Conservation (phyloP, 768 basidiomycete genomes). For the Mycena pura region DNA sequence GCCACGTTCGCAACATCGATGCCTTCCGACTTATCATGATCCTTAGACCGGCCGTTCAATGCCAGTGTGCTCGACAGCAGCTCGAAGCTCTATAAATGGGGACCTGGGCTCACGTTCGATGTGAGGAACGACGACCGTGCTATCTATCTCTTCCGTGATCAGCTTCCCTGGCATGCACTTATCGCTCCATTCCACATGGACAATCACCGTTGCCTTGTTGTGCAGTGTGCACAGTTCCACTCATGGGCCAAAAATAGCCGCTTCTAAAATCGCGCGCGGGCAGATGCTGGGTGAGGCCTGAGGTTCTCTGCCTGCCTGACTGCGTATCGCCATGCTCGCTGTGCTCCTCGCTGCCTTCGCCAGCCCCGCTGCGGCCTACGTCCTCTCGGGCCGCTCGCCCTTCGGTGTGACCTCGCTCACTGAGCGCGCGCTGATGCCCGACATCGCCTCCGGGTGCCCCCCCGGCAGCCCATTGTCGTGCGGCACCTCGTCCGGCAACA, state of each 20-base stretch:
- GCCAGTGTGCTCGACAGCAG: neutral
- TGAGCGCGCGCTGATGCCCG: constrained; percentile 3
- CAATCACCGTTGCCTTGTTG: neutral
- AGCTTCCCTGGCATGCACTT: constrained; percentile 1
- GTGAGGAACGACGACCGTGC: neutral
- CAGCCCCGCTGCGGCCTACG: neutral
- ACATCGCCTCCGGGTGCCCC: constrained; percentile 23
- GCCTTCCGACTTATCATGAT: no score
- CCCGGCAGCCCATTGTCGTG: constrained; percentile 17
- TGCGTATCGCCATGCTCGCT: constrained; percentile 7
- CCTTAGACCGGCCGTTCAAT: no score
- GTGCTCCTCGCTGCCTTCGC: constrained; percentile 7
- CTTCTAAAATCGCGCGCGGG: constrained; percentile 1
- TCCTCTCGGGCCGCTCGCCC: neutral
- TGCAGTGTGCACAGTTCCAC: neutral
- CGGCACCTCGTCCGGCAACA: constrained; percentile 14
- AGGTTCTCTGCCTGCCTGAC: neutral
- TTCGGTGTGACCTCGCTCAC: neutral
- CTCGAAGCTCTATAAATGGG: neutral
- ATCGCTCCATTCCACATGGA: neutral
- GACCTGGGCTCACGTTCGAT: neutral
- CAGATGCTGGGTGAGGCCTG: neutral
- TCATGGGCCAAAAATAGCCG: constrained; percentile 9
- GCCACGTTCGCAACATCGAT: no score
- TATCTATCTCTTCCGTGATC: no score